Conservation (phyloP, 1,284 basidiomycete species). For the Ceratobasidium papillatum region DNA sequence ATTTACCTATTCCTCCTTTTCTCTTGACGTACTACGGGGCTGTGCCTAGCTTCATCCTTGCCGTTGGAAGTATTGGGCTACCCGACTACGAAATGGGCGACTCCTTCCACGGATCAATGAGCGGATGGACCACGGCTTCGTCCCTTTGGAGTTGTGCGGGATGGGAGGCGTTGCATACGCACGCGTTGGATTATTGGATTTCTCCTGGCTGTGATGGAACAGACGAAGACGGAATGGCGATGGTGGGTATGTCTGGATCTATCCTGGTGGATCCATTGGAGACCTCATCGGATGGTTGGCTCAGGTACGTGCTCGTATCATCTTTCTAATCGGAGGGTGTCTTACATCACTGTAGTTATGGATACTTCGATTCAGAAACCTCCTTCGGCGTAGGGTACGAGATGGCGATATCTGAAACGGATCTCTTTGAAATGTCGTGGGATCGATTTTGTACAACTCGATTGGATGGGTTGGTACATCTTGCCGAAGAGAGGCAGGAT, state of each 20-base stretch:
- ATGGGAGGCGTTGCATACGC: conserved; percentile 30
- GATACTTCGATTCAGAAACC: conserved; percentile 4
- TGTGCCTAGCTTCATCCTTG: background rate
- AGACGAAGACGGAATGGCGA: background rate
- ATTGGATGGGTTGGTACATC: background rate
- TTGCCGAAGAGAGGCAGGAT: conserved; percentile 15
- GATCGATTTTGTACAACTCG: conserved; percentile 4
- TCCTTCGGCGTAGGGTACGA: conserved; percentile 22
- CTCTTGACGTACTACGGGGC: conserved; percentile 11
- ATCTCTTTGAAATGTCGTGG: conserved; percentile 17
- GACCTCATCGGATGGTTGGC: conserved; percentile 23
- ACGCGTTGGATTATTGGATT: conserved; percentile 9
- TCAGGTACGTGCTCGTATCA: conserved; percentile 4
- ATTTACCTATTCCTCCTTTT: conserved; percentile 24
- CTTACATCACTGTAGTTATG: background rate
- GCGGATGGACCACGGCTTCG: background rate
- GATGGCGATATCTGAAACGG: conserved; percentile 13
- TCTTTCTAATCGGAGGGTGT: background rate
- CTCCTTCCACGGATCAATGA: conserved; percentile 24
- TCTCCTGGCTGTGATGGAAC: background rate
- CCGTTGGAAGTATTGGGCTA: conserved; percentile 21
- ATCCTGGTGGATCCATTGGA: background rate
- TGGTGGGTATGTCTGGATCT: background rate
- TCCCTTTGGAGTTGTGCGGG: conserved; percentile 29
- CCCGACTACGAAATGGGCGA: conserved; percentile 10